A percentile compares a stretch with the other conserved stretches of the same genome.
phyloP scores from a whole-genome alignment of 768 basidiomycete genomes.

The Suillus bovinus region DNA sequence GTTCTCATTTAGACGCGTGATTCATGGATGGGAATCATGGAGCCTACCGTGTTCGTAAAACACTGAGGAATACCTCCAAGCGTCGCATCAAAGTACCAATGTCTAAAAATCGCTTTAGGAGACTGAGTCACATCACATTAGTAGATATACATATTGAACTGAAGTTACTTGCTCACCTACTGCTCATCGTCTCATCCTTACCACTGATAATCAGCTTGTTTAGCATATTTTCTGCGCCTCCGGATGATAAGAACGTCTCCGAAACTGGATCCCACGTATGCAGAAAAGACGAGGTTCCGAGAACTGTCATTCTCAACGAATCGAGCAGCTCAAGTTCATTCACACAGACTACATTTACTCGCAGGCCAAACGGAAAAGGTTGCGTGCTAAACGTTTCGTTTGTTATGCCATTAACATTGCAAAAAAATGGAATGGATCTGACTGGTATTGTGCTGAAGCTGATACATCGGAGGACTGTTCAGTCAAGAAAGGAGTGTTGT shows the following conservation, averaged over 20 bases:
- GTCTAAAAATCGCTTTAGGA: slow-evolving; percentile 59
- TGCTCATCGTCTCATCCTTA: slow-evolving; percentile 54
- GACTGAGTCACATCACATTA: slow-evolving; percentile 37
- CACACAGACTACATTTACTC: slow-evolving; percentile 43
- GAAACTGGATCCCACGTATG: slow-evolving; percentile 58
- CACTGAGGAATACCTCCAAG: slow-evolving; percentile 53
- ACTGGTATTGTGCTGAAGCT: slow-evolving; percentile 63
- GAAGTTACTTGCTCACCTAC: slow-evolving; percentile 44
- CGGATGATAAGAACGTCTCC: slow-evolving; percentile 58
- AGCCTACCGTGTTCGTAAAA: slow-evolving; percentile 51
- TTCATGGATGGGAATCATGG: slow-evolving; percentile 11
- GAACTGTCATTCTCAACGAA: slow-evolving; percentile 54
- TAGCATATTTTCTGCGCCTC: slow-evolving; percentile 33
- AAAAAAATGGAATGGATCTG: slow-evolving; percentile 26
- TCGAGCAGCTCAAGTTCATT: slow-evolving; percentile 48
- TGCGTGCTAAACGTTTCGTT: slow-evolving; percentile 44
- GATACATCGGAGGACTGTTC: slow-evolving; percentile 59
- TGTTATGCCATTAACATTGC: slow-evolving; percentile 2
- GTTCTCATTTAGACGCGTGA: slow-evolving; percentile 4
- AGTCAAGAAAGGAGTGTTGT: slow-evolving; percentile 61
- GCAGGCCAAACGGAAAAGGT: slow-evolving; percentile 43
- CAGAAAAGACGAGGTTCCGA: slow-evolving; percentile 68
- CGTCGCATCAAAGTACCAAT: slow-evolving; percentile 72
- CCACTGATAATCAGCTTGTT: slow-evolving; percentile 52
- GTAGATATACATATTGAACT: slow-evolving; percentile 5